Evolutionary conservation across 2,329 filamentous ascomycete genomes (phyloP), one percentile per base, ranked within the genome.

Genomic region (Fusarium sp.): DNA sequence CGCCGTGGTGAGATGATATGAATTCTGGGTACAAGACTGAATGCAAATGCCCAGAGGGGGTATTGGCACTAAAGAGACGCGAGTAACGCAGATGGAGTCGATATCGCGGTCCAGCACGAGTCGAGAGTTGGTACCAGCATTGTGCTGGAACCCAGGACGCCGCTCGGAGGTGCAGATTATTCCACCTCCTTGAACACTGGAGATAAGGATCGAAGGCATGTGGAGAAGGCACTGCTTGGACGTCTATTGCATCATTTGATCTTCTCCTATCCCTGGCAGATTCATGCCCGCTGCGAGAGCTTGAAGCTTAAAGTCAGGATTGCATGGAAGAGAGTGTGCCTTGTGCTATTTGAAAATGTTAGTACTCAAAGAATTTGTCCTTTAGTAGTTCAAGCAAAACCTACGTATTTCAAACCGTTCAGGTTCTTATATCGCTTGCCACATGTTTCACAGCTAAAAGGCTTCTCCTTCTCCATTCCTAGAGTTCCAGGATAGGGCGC

Each of bases 381-480:
- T 29, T 18, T n/a, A 29, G 41, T 20, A 15, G 15, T 10, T 12
- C 12, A 12, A 11, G 13, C 9, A 18, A 9, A 38, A 82, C 88
- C 81, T 81, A 91, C 89, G 78, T 99, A 99, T 89, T 99, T 99
- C 67, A 99, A 88, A 9, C 96, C 96, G 80, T 99, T 99, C 65
- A 99, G 81, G 77, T 99, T 99, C 89, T 99, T 99, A 84, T 99
- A 99, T 53, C 96, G 92, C 84, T 99, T 99, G 75, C 95, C 94
- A 78, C 96, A 99, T 13, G 94, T 92, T 70, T 98, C 94, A 80
- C 96, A 99, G 77, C 94, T 94, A 79, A 98, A 98, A 5, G 96
- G 96, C 84, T 99, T 99, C 84, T 98, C 95, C 80, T 98, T 99
- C 82, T 99, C 96, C 96, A 99, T 99, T n/a, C 96, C 96, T 35